Percentiles rank a stretch among this genome's conserved stretches.
Conservation (phyloP, 176 grass and related monocot species). For the Melocanna baccifera region DNA sequence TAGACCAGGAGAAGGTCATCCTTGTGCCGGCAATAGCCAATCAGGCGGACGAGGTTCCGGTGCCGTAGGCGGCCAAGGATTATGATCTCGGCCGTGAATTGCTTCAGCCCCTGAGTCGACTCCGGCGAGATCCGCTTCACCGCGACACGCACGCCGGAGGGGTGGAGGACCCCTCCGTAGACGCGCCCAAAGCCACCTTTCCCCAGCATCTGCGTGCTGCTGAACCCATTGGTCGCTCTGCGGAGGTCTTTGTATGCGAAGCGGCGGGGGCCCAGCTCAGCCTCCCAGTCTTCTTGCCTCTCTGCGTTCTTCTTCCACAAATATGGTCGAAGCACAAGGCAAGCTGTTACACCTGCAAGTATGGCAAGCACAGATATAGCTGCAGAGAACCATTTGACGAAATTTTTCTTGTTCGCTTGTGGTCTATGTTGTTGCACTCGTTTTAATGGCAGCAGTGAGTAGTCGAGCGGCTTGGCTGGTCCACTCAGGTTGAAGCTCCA, state of each 20-base stretch:
- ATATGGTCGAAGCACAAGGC: background rate
- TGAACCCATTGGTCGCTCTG: conserved; percentile 35
- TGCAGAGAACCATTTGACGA: background rate
- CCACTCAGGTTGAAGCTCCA: background rate
- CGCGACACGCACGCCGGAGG: background rate
- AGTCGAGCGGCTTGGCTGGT: too few species aligned
- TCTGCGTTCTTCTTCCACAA: background rate
- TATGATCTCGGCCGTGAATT: conserved; percentile 42
- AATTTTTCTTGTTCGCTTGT: background rate
- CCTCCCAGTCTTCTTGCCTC: conserved; percentile 28
- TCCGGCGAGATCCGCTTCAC: conserved; percentile 44
- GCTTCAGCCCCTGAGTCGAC: conserved; percentile 32
- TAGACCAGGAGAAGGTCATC: too few species aligned
- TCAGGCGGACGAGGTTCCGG: conserved; percentile 38
- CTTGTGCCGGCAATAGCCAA: background rate
- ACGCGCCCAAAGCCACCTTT: conserved; percentile 40
- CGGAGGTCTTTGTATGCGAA: conserved; percentile 19
- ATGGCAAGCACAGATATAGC: background rate
- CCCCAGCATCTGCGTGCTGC: conserved; percentile 20
- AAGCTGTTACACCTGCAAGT: background rate
- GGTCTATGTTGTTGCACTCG: too few species aligned
- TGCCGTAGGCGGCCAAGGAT: conserved; percentile 42
- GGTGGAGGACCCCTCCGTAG: conserved; percentile 5
- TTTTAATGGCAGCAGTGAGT: too few species aligned
- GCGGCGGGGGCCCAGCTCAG: conserved; percentile 33